Evolutionary conservation across 805 yeast species (phyloP).

Genomic region (Candida berthetii): DNA sequence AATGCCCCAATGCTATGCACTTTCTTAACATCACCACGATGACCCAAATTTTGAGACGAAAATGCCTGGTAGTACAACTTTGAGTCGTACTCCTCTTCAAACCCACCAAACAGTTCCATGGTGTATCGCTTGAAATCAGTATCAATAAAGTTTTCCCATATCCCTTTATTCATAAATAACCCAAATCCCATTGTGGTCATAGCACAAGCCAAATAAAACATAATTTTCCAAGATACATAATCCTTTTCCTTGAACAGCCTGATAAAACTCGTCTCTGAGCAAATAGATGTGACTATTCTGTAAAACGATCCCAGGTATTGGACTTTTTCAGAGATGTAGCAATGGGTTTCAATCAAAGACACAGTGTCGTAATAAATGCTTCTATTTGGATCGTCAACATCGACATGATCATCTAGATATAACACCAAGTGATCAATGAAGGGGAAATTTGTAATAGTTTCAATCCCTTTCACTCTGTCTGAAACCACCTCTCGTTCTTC

Average conservation of each 20-base stretch:
- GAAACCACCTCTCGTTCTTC: not conserved
- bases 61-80: not conserved
- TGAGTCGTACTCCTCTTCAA: not conserved
- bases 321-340: not conserved
- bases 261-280: not conserved
- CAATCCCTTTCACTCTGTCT: not conserved
- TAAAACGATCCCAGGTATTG: not conserved
- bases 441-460: not conserved
- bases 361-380: not conserved
- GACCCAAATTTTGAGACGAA: not conserved
- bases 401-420: not conserved
- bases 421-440: not conserved
- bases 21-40: not conserved
- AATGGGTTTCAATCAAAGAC: not conserved
- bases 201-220: not conserved
- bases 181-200: not conserved
- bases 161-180: too few species aligned
- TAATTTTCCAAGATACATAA: not conserved
- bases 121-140: not conserved
- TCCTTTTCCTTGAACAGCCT: not conserved
- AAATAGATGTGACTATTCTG: not conserved
- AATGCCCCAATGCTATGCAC: too few species aligned
- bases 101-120: not conserved
- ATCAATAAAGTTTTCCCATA: not conserved
- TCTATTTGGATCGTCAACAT: not conserved